Evolutionary conservation across 371 early-diverging fungal genomes (phyloP).

Genomic region (Saksenaea oblongispora): DNA sequence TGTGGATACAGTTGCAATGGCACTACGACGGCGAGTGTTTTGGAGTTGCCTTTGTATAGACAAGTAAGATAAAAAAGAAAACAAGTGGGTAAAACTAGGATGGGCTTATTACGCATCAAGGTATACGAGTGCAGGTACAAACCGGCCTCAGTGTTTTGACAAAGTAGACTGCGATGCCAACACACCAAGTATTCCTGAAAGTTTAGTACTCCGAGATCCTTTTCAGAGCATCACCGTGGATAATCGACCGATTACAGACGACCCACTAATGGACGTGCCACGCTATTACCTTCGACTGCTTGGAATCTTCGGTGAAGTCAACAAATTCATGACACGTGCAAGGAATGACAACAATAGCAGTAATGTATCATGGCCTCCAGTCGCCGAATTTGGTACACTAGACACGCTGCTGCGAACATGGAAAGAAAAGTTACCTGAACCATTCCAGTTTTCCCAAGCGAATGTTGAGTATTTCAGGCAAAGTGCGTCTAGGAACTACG

Average conservation of each 20-base stretch:
- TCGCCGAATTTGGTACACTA: constrained; percentile 44
- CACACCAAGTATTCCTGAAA: constrained; percentile 50
- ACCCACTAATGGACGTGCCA: constrained; percentile 34
- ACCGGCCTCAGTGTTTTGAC: constrained; percentile 57
- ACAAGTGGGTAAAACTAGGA: background rate
- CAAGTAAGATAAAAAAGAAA: constrained; percentile 29
- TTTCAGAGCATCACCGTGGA: constrained; percentile 30
- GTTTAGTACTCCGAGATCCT: constrained; percentile 42
- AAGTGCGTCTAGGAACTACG: constrained; percentile 31
- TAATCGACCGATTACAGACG: constrained; percentile 21
- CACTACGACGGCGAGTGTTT: constrained; percentile 55
- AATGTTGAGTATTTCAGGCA: constrained; percentile 24
- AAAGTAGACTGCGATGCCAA: constrained; percentile 57
- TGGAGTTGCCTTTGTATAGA: constrained; percentile 61
- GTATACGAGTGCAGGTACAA: constrained; percentile 53
- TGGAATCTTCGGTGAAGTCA: constrained; percentile 52
- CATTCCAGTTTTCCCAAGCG: constrained; percentile 24
- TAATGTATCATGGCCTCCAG: constrained; percentile 52
- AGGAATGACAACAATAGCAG: constrained; percentile 25
- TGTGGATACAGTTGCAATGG: constrained; percentile 53
- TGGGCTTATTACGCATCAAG: constrained; percentile 9
- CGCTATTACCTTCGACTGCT: constrained; percentile 30
- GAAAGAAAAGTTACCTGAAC: constrained; percentile 32
- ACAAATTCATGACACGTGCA: constrained; percentile 51
- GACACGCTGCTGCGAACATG: constrained; percentile 38